Conservation (phyloP, 192 early-diverging fungal species). For the Gamsiella multidivaricata region DNA sequence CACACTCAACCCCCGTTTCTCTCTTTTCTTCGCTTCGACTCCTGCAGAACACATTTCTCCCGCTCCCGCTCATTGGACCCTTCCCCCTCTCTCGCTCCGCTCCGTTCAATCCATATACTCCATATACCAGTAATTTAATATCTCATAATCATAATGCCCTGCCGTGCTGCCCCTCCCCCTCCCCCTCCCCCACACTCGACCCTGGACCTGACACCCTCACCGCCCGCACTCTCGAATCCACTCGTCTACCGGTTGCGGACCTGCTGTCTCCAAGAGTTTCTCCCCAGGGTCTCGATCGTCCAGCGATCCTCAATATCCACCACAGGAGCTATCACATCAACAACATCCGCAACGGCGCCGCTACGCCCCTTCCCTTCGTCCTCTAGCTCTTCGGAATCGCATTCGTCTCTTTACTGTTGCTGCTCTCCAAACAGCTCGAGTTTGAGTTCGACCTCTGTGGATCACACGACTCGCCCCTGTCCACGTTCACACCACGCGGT, state of each 20-base stretch:
- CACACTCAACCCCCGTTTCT: too few species aligned
- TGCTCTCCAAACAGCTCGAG: background rate
- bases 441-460: background rate
- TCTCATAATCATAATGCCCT: constrained; percentile 27
- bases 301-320: constrained; percentile 13
- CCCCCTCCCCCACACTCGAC: constrained; percentile 45
- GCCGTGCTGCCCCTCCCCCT: constrained; percentile 43
- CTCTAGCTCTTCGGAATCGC: background rate
- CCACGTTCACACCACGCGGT: background rate
- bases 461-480: constrained; percentile 15
- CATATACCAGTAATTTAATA: background rate
- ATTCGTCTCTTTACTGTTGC: background rate
- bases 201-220: constrained; percentile 31
- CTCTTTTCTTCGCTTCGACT: too few species aligned
- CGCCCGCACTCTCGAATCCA: constrained; percentile 36
- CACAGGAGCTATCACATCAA: background rate
- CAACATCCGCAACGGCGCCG: too few species aligned
- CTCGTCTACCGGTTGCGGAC: constrained; percentile 46
- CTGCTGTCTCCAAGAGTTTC: constrained; percentile 48
- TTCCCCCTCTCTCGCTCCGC: too few species aligned
- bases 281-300: constrained; percentile 21
- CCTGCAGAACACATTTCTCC: too few species aligned
- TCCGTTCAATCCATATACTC: background rate
- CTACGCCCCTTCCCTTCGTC: too few species aligned
- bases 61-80: too few species aligned